Conservation (phyloP, 371 early-diverging fungal species). For the Chytridiales sp. region DNA sequence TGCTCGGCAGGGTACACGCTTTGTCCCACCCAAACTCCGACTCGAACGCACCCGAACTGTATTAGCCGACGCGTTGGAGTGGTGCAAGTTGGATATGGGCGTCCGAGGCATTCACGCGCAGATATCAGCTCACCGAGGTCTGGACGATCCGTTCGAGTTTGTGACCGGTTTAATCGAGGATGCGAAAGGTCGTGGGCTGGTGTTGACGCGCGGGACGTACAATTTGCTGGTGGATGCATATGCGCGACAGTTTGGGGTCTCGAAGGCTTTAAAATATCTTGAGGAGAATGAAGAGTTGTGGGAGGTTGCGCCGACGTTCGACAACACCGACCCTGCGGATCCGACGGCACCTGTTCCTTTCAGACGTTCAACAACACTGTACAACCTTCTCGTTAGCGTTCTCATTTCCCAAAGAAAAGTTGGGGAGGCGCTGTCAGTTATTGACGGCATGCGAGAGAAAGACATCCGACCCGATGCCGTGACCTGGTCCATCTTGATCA, state of each 20-base stretch:
- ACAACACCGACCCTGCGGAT: background rate
- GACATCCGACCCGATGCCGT: slow-evolving; percentile 1
- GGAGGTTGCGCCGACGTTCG: slow-evolving; percentile 1
- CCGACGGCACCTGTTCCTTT: background rate
- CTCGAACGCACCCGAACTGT: too few species aligned
- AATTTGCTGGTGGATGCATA: background rate
- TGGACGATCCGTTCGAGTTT: too few species aligned
- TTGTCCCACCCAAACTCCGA: too few species aligned
- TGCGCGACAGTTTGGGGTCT: background rate
- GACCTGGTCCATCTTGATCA: slow-evolving; percentile 15
- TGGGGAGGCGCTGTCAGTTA: background rate
- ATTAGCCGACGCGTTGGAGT: too few species aligned
- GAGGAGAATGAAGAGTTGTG: background rate
- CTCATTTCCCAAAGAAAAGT: background rate
- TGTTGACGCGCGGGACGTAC: too few species aligned
- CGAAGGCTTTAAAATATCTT: background rate
- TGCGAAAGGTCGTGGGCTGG: too few species aligned
- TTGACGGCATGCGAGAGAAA: slow-evolving; percentile 3
- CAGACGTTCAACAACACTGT: background rate
- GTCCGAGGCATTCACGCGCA: too few species aligned
- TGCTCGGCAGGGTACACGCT: too few species aligned
- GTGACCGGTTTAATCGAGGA: too few species aligned
- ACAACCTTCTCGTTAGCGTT: background rate
- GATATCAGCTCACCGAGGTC: too few species aligned
- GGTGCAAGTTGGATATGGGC: too few species aligned